These are phyloP conservation scores for Colletotrichum trifolii DNA, from an alignment of 2,329 filamentous ascomycete species.

Conservation along the genomic window DNA sequence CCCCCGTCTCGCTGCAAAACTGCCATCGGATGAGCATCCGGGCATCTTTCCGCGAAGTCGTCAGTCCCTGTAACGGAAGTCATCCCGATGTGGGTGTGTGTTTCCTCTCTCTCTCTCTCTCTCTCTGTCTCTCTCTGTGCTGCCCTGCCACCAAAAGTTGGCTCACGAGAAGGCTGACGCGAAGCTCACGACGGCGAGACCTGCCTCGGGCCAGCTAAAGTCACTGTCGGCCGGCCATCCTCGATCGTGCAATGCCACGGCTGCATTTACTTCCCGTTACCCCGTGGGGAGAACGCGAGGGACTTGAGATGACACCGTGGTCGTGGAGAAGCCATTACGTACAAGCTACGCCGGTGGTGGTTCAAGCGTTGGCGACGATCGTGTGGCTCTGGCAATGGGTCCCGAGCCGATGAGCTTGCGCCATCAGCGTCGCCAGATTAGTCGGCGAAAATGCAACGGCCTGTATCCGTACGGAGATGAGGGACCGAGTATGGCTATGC, in stretches of 20 bases:
- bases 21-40: slow-evolving; percentile 21
- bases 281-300: slow-evolving; percentile 20
- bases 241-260: not conserved
- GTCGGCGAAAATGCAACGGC: slow-evolving; percentile 12
- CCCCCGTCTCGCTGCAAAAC: slow-evolving; percentile 26
- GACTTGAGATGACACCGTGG: slow-evolving; percentile 13
- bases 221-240: slow-evolving; percentile 8
- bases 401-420: slow-evolving; percentile 1
- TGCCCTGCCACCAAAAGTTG: no score
- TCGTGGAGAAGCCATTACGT: slow-evolving; percentile 21
- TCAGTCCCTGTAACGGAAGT: slow-evolving; percentile 1
- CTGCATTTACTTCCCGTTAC: slow-evolving; percentile 15
- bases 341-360: not conserved
- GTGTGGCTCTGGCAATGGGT: no score
- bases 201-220: not conserved
- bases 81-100: not conserved
- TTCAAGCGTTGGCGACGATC: no score
- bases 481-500: no score
- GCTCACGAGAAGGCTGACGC: no score
- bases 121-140: no score
- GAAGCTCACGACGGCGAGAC: no score
- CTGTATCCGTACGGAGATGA: not conserved
- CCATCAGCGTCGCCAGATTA: slow-evolving; percentile 17
- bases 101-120: no score
- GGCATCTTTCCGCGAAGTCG: not conserved